Evolutionary conservation across 2,329 filamentous ascomycete genomes (phyloP).

Genomic region (Ophiostoma piceae): DNA sequence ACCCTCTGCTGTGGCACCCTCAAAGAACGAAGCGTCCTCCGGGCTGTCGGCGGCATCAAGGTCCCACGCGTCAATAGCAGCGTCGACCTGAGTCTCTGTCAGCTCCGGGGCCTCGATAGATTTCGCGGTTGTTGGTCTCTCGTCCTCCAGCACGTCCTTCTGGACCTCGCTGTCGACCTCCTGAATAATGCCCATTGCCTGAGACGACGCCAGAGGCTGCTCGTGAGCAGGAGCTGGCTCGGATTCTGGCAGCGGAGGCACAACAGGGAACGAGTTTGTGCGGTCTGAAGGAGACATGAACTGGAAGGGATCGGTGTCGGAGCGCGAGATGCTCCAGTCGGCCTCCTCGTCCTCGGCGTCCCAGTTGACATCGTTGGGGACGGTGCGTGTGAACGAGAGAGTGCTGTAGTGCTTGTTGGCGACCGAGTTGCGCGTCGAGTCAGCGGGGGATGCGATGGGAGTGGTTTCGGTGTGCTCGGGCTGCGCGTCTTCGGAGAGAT

Average conservation of each 20-base stretch:
- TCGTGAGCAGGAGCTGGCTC: background rate
- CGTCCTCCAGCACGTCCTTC: constrained; percentile 39
- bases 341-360: constrained; percentile 52
- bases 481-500: background rate
- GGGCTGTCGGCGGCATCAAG: background rate
- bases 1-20: constrained; percentile 37
- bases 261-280: constrained; percentile 59
- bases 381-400: constrained; percentile 59
- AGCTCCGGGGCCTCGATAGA: background rate
- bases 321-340: constrained; percentile 52
- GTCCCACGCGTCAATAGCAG: constrained; percentile 18
- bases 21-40: constrained; percentile 21
- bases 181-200: constrained; percentile 50
- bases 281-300: constrained; percentile 54
- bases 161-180: constrained; percentile 48
- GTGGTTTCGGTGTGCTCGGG: background rate
- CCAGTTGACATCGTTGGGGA: constrained; percentile 58
- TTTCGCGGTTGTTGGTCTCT: background rate
- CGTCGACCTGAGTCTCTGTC: background rate
- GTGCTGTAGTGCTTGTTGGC: constrained; percentile 52
- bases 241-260: constrained; percentile 41
- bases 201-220: constrained; percentile 43
- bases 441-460: constrained; percentile 5
- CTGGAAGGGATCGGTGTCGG: constrained; percentile 54
- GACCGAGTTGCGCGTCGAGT: constrained; percentile 10